Percentiles rank a stretch among this genome's conserved stretches.
phyloP scores from a whole-genome alignment of 2,329 filamentous ascomycete genomes.

The Alternaria atra region DNA sequence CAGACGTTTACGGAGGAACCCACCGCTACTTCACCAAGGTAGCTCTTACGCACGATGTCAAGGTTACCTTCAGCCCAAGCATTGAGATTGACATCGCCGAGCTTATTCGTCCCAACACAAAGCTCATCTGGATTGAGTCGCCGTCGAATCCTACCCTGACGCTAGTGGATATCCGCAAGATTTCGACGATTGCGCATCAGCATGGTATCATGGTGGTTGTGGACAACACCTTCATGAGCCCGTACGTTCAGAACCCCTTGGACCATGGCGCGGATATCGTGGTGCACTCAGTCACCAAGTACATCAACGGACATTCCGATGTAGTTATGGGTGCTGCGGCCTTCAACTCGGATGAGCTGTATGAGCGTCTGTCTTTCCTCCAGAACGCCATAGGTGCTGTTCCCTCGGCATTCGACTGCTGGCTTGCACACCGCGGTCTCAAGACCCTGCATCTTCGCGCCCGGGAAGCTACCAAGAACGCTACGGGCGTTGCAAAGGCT shows the following conservation, averaged over 20 bases:
- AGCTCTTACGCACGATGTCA: constrained; percentile 89
- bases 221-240: constrained; percentile 97
- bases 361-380: constrained; percentile 82
- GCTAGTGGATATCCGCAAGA: constrained; percentile 89
- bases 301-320: constrained; percentile 97
- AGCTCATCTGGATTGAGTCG: constrained; percentile 95
- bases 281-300: constrained; percentile 97
- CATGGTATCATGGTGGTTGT: constrained; percentile 96
- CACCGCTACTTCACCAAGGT: constrained; percentile 99
- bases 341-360: constrained; percentile 86
- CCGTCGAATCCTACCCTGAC: constrained; percentile 94
- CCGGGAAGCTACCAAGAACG: constrained; percentile 83
- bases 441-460: constrained; percentile 97
- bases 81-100: constrained; percentile 88
- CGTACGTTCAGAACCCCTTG: constrained; percentile 95
- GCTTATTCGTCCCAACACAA: constrained; percentile 88
- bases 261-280: constrained; percentile 96
- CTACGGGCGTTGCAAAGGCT: constrained; percentile 75
- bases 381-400: constrained; percentile 98
- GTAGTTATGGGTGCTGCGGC: constrained; percentile 98
- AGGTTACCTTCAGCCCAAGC: constrained; percentile 91
- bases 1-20: constrained; percentile 96
- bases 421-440: constrained; percentile 95
- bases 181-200: constrained; percentile 82
- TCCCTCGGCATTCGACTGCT: constrained; percentile 94